Percentiles rank a stretch among this genome's conserved stretches.
Conservation (phyloP, 257 asterid species). For the Solanum sejunctum region DNA sequence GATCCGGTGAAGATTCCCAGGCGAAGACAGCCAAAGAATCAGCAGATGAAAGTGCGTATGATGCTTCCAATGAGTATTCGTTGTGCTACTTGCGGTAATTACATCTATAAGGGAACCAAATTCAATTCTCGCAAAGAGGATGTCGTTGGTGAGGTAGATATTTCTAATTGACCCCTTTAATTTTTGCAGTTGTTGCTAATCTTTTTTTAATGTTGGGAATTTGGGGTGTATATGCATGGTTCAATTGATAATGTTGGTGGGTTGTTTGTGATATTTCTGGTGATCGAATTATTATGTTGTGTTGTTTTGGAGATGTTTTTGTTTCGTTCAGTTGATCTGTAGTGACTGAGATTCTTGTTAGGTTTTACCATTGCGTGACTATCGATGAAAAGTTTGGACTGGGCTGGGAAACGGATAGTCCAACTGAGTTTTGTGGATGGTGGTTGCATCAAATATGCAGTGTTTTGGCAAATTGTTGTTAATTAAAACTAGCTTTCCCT, state of each 20-base stretch:
- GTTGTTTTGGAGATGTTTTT: background rate
- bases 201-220: background rate
- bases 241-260: background rate
- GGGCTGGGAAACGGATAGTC: background rate
- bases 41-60: conserved; percentile 80
- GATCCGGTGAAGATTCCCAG: conserved; percentile 89
- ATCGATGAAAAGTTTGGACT: background rate
- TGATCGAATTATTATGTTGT: background rate
- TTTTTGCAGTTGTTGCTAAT: background rate
- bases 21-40: conserved; percentile 63
- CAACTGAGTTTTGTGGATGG: background rate
- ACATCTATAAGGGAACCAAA: conserved; percentile 72
- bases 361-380: background rate
- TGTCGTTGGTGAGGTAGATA: conserved; percentile 76
- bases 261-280: background rate
- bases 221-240: background rate
- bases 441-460: background rate
- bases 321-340: background rate
- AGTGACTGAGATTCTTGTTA: background rate
- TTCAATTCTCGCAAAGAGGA: conserved; percentile 90
- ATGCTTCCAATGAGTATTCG: conserved; percentile 95
- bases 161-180: background rate
- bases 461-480: background rate
- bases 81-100: conserved; percentile 70
- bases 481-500: background rate